Conservation (phyloP, 805 yeast genomes). For the Pichia nakasei region DNA sequence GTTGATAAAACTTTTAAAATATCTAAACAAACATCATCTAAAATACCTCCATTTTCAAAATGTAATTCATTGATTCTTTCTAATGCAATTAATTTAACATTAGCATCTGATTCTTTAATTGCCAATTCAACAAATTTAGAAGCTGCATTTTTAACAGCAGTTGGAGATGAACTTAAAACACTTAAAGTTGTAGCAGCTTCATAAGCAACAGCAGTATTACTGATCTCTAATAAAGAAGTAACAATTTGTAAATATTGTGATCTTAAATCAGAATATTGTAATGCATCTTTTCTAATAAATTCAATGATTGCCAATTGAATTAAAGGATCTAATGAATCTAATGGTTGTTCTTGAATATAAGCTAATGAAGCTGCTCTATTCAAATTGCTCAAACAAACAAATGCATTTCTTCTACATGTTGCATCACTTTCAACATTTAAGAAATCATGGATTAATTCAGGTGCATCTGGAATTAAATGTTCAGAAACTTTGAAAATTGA, state of each 20-base stretch:
- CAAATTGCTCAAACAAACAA: constrained; percentile 73
- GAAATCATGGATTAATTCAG: constrained; percentile 67
- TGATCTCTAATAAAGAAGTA: constrained; percentile 61
- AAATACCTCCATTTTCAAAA: constrained; percentile 64
- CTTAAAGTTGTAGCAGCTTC: constrained; percentile 86
- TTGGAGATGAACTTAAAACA: constrained; percentile 45
- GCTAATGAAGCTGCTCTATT: constrained; percentile 79
- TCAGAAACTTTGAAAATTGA: constrained; percentile 77
- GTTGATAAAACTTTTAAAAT: constrained; percentile 78
- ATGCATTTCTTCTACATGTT: constrained; percentile 92
- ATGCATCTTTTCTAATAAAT: constrained; percentile 78
- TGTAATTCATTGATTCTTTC: constrained; percentile 77
- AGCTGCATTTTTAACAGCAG: constrained; percentile 70
- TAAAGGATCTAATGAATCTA: constrained; percentile 67
- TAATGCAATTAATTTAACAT: constrained; percentile 85
- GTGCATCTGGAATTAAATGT: constrained; percentile 92
- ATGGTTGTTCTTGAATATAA: constrained; percentile 63
- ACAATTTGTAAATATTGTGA: constrained; percentile 65
- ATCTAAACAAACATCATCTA: constrained; percentile 79
- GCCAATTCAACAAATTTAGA: constrained; percentile 81
- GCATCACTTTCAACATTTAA: constrained; percentile 81
- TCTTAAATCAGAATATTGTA: constrained; percentile 52
- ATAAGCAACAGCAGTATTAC: constrained; percentile 67
- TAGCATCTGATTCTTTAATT: constrained; percentile 88
- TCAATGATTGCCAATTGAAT: constrained; percentile 86